Base-by-base conservation (phyloP, 495 filamentous ascomycete genomes). In the Tuber melanosporum region DNA sequence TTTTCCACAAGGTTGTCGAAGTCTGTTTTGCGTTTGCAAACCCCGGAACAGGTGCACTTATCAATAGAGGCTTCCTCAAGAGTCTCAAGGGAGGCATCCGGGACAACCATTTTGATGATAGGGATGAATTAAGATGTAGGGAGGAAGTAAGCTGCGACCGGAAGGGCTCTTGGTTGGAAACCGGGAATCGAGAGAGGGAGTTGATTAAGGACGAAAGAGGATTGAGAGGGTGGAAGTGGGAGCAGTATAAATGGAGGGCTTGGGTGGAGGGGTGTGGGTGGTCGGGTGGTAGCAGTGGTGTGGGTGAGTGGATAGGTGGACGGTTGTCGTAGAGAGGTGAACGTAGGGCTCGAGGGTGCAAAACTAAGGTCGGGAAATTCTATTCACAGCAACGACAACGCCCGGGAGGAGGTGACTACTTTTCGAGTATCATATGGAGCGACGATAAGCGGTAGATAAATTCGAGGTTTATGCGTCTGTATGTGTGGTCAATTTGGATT, bases 1-100 rank as follows among this genome's bases (percentile, higher is more conserved):
- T 91, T 89, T 73, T 88, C 80, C 75, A 96, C 92, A 45, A 97
- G 91, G 74, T 86, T 84, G n/a, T 93, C 88, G 80, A 96, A 96
- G 26, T 66, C 57, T 6, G 57, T 66, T 19, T 66, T 66, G 57
- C 57, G 57, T 66, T 66, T 66, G 26, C 57, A 66, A 66, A 36
- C 57, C 3, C 57, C 57, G 17, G 57, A 66, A 66, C 57, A 66
- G 14, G 57, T 66, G 57, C 57, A 66, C 57, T 19, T 66, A 66
- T 66, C 12, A 17, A 66, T 19, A 36, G 57, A 66, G 57, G 57
- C 6, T 15, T 36, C 57, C 1, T 66, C 57, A 36, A 66, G 26
- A 36, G 26, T 66, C 14, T 66, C 57, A 19, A 7, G 57, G 57
- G 57, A 66, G 26, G 14, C 4, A 66, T 66, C 57, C 15, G 57